A percentile compares a stretch with the other conserved stretches of the same genome.
Evolutionary conservation across 768 basidiomycete genomes (phyloP).

Genomic region (Xerocomellus dryophilus): DNA sequence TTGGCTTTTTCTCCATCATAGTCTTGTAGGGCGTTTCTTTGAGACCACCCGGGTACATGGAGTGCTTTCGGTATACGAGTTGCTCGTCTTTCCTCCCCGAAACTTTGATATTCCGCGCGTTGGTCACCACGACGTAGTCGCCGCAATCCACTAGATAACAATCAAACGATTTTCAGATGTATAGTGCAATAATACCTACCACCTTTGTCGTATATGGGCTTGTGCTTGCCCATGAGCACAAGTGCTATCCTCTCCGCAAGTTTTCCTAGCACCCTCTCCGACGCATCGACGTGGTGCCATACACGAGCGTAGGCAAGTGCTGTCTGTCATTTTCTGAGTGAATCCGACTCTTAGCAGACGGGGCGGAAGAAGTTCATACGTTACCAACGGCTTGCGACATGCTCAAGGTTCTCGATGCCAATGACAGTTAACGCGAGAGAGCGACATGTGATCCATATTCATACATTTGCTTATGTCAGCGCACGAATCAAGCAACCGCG

Average conservation of each 20-base stretch:
- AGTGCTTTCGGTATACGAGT: constrained; percentile 82
- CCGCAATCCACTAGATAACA: constrained; percentile 81
- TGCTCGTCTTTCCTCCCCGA: constrained; percentile 89
- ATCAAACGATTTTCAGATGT: background rate
- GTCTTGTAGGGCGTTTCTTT: constrained; percentile 84
- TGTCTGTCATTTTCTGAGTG: constrained; percentile 53
- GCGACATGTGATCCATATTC: background rate
- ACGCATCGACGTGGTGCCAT: constrained; percentile 94
- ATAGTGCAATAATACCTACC: constrained; percentile 45
- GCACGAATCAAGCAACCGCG: background rate
- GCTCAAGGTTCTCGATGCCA: background rate
- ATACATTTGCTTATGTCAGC: background rate
- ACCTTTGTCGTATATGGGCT: constrained; percentile 92
- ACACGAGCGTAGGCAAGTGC: constrained; percentile 90
- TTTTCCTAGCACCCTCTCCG: constrained; percentile 89
- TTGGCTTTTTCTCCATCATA: constrained; percentile 84
- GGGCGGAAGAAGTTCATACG: constrained; percentile 43
- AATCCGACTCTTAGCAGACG: background rate
- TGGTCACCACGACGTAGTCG: constrained; percentile 96
- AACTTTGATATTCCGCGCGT: constrained; percentile 77
- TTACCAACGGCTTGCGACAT: constrained; percentile 87
- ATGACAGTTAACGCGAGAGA: background rate
- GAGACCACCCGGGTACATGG: constrained; percentile 90
- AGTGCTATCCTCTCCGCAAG: constrained; percentile 91
- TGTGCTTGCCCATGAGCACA: constrained; percentile 98